These are phyloP conservation scores for Xylaria polymorpha DNA, from an alignment of 2,329 filamentous ascomycete genomes.

Conservation along the genomic window DNA sequence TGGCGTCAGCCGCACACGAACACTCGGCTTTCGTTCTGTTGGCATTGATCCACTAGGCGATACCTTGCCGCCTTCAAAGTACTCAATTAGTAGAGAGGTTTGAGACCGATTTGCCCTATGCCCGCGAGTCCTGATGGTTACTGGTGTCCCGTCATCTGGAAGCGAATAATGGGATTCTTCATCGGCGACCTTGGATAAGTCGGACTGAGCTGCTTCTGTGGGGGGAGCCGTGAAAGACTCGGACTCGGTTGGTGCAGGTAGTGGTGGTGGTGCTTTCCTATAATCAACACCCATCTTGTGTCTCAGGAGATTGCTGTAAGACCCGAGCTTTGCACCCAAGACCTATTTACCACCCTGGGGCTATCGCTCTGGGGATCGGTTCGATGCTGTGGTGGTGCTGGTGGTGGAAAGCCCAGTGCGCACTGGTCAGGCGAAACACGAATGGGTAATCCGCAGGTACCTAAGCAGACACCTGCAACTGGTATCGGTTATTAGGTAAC, in stretches of 20 bases:
- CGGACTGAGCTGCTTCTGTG: conserved; percentile 71
- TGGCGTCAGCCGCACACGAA: conserved; percentile 82
- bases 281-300: conserved; percentile 67
- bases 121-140: conserved; percentile 86
- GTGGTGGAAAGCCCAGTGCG: conserved; percentile 18
- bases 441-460: conserved; percentile 17
- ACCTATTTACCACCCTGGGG: conserved; percentile 32
- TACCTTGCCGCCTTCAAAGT: conserved; percentile 85
- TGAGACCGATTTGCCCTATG: conserved; percentile 74
- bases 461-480: conserved; percentile 23
- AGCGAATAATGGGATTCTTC: conserved; percentile 82
- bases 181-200: conserved; percentile 75
- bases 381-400: background rate
- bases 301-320: conserved; percentile 38
- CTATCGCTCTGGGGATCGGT: conserved; percentile 24
- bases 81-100: conserved; percentile 93
- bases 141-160: conserved; percentile 87
- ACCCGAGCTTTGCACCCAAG: conserved; percentile 40
- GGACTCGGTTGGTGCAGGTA: conserved; percentile 84
- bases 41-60: conserved; percentile 61
- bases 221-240: conserved; percentile 70
- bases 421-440: conserved; percentile 15
- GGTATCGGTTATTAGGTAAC: conserved; percentile 18
- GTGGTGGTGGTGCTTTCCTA: conserved; percentile 72
- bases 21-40: conserved; percentile 80